Evolutionary conservation across 2,329 filamentous ascomycete species (phyloP), one percentile per base, ranked within the genome.

Genomic region (Fusarium camptoceras): DNA sequence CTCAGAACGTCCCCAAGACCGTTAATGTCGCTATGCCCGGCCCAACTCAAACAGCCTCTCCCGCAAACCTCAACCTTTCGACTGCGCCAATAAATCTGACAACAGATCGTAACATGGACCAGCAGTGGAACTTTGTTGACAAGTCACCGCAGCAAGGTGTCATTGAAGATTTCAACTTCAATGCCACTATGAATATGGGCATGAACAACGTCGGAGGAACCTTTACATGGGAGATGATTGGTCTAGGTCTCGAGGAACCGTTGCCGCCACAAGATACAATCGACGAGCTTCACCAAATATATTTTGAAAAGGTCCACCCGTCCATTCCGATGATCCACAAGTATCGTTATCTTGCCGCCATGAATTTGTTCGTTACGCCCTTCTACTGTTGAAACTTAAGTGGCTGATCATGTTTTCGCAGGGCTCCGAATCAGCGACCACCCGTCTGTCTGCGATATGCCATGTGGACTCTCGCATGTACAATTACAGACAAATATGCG

Each of bases 381-480:
- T 41, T 42, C n/a, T 20, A 41, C 28, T 6, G 5, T n/a, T 11
- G 34, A 20, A 48, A 44, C 10, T 28, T 9, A 50, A 59, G 31
- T 48, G 59, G 41, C 70, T 73, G 42, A 75, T 42, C 56, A 25
- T 44, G 42, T 28, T 39, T 61, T 24, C 31, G 37, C 64, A 90
- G 88, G 55, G 89, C 93, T n/a, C 94, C 94, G 20, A 90, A 90
- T 67, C 91, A 94, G 83, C 89, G 95, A 27, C 95, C 96, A 3
- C 94, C 95, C 1, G 89, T 97, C 30, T 94, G 92, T 70, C 82
- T 99, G 51, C 90, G 96, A 73, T 99, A 99, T 81, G 94, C 93
- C 58, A 97, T 98, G 85, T 98, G 95, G 95, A 93, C 91, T n/a
- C 83, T 94, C 75, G 94, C 95, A n/a, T 94, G 94, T 67, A 91